Base-by-base conservation (phyloP, 78 protist genomes). In the Dictyostelium purpureum region DNA sequence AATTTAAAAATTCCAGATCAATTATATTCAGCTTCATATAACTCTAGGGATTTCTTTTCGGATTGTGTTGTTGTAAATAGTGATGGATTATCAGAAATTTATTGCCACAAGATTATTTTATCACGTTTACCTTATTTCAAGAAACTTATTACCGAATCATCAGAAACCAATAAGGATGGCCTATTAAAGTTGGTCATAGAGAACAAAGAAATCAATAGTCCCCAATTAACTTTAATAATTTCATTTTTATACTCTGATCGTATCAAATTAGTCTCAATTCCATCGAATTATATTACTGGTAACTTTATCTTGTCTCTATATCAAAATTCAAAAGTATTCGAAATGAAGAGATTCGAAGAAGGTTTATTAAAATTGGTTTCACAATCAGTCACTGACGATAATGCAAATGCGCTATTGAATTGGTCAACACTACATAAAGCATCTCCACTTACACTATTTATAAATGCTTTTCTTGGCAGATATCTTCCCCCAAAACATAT, bases 211-310 rank as follows among this genome's bases (percentile, higher is more conserved):
- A 28, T 63, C 5, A 35, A 12, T 18, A 16, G 18, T 33, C 0
- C 12, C 16, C 42, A 63, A 16, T 14, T 63, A 14, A 33, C 33
- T 28, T 24, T 24, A 63, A 63, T 63, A 16, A 33, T 63, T 63
- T 19, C 71, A 63, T 76, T 52, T 24, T 56, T 76, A n/a, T 76
- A 76, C 35, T 31, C 24, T 37, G 82, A 76, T 37, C 33, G 54
- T 35, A 37, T 76, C n/a, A 52, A 76, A 52, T 76, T 76, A 16
- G 82, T 52, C 52, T 18, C 33, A 5, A 6, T 63, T 33, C 2
- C 71, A 26, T 24, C 24, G 14, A 45, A 37, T 6, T 16, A 11
- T 43, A 37, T 52, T 21, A 57, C 38, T 57, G 85, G 85, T 57
- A 40, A 77, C 26, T 63, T 40, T 77, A 24, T 77, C 9, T 33